These are phyloP conservation scores for Amphirosellinia nigrospora DNA, from an alignment of 495 filamentous ascomycete genomes.

Conservation along the genomic window DNA sequence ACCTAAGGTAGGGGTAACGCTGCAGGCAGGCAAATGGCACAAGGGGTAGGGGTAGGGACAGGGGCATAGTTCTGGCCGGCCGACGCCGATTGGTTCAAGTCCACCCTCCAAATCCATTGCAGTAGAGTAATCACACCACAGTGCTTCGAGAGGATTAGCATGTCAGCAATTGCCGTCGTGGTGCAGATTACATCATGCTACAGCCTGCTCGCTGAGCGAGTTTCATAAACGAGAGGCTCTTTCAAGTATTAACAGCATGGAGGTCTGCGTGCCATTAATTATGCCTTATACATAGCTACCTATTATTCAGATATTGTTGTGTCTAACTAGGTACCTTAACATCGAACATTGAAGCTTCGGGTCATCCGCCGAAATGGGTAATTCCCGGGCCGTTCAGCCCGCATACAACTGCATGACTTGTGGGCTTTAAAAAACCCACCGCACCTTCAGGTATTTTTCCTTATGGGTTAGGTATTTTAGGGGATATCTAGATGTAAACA, in stretches of 20 bases:
- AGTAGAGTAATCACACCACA: slow-evolving; percentile 16
- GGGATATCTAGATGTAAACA: too few relatives aligned
- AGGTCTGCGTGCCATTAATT: too few relatives aligned
- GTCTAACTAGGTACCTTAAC: neutral
- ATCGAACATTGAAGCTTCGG: too few relatives aligned
- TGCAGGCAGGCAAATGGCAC: neutral
- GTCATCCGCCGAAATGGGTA: too few relatives aligned
- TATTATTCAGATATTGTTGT: too few relatives aligned
- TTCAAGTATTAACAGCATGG: neutral
- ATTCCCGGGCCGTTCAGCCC: neutral
- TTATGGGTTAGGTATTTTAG: neutral
- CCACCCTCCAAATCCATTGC: slow-evolving; percentile 4
- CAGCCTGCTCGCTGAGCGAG: neutral
- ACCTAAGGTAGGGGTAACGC: too few relatives aligned
- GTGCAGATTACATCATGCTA: neutral
- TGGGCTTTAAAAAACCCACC: too few relatives aligned
- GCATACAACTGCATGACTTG: neutral
- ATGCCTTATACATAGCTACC: too few relatives aligned
- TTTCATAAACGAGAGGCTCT: neutral
- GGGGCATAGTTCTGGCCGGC: slow-evolving; percentile 12
- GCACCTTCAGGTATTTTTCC: too few relatives aligned
- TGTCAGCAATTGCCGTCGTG: slow-evolving; percentile 19
- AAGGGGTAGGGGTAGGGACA: neutral
- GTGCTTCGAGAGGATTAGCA: neutral
- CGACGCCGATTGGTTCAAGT: slow-evolving; percentile 13